These are phyloP conservation scores for Phragmites australis DNA, from an alignment of 176 grass and related monocot species.

Conservation along the genomic window DNA sequence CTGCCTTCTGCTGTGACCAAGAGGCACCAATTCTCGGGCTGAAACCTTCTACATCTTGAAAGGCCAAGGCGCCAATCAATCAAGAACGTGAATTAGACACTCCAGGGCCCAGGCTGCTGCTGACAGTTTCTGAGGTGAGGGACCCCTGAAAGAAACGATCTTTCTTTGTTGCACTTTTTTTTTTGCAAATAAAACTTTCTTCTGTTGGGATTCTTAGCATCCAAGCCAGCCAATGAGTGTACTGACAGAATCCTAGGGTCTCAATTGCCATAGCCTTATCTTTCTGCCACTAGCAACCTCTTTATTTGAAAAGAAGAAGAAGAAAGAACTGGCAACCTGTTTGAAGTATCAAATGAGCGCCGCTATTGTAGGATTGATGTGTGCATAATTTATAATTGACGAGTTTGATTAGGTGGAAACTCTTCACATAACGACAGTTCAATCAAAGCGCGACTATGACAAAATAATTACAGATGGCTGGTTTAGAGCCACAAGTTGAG, in stretches of 20 bases:
- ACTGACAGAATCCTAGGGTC: constrained; percentile 30
- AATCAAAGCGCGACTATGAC: background rate
- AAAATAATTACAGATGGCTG: background rate
- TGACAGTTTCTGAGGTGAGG: background rate
- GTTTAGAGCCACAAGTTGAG: constrained; percentile 36
- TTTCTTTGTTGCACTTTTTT: background rate
- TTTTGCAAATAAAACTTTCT: background rate
- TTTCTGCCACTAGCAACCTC: constrained; percentile 13
- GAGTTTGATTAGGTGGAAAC: constrained; percentile 19
- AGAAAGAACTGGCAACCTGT: background rate
- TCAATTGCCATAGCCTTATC: background rate
- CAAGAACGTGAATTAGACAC: background rate
- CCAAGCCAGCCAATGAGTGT: constrained; percentile 6
- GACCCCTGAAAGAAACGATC: constrained; percentile 26
- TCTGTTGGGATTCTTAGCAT: constrained; percentile 31
- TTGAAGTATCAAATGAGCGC: background rate
- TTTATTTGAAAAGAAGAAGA: background rate
- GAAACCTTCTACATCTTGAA: constrained; percentile 36
- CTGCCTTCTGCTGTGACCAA: constrained; percentile 34
- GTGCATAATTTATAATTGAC: background rate
- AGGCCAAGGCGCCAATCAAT: constrained; percentile 21
- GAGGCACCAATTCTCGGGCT: constrained; percentile 9
- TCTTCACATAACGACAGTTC: constrained; percentile 3
- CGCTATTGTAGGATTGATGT: constrained; percentile 5
- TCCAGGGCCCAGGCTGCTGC: constrained; percentile 3